phyloP scores from a whole-genome alignment of 148 eudicot species.

The Rhododendron henanense region DNA sequence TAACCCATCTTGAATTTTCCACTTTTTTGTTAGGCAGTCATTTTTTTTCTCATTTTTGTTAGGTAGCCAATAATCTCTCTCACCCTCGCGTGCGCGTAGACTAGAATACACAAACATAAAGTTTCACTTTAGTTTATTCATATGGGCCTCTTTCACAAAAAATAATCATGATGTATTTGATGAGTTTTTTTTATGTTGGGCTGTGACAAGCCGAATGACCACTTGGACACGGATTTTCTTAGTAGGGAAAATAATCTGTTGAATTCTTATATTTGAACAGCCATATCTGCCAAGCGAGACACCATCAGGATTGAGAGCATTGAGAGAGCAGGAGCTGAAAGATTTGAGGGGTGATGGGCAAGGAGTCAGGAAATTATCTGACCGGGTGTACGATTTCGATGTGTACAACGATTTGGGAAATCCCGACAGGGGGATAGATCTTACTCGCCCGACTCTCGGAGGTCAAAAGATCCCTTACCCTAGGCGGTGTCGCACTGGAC shows the following conservation, averaged over 20 bases:
- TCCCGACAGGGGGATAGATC: slow-evolving; percentile 62
- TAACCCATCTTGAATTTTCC: slow-evolving; percentile 1
- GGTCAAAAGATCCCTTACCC: slow-evolving; percentile 74
- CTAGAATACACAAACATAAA: too few relatives aligned
- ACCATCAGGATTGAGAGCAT: slow-evolving; percentile 68
- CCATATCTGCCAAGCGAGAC: slow-evolving; percentile 88
- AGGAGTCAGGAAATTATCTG: slow-evolving; percentile 67
- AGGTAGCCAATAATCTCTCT: not conserved
- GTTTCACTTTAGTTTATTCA: not conserved
- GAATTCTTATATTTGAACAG: slow-evolving; percentile 32
- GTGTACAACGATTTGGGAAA: slow-evolving; percentile 88
- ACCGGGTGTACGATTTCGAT: slow-evolving; percentile 71
- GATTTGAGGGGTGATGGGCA: slow-evolving; percentile 77
- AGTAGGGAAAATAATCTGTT: not conserved
- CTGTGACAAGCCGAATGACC: not conserved
- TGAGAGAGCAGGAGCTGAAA: slow-evolving; percentile 73
- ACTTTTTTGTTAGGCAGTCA: not conserved
- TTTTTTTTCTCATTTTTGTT: not conserved
- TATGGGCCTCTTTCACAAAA: not conserved
- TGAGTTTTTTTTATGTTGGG: not conserved
- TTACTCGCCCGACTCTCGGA: slow-evolving; percentile 66
- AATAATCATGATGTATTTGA: not conserved
- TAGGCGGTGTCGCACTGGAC: slow-evolving; percentile 92
- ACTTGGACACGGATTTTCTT: not conserved
- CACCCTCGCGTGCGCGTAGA: not conserved